Evolutionary conservation across 2,329 filamentous ascomycete genomes (phyloP).

Genomic region (Cytospora leucostoma): DNA sequence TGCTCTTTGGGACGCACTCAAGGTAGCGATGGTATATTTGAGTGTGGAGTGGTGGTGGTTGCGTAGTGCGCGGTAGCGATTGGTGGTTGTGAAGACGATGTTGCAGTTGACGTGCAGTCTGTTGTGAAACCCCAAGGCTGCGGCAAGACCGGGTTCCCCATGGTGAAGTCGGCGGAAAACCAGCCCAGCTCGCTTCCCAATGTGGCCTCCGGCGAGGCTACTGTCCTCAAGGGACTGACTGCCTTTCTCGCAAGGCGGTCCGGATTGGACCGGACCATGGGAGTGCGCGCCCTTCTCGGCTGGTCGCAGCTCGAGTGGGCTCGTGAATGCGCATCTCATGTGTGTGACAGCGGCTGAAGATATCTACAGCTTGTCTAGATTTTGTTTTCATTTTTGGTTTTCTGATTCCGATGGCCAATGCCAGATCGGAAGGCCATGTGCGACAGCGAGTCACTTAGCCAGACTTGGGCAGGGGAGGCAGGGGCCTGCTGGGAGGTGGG

Average conservation of each 20-base stretch:
- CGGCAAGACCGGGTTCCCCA: background rate
- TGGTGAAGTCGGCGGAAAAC: too few relatives aligned
- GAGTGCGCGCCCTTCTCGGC: conserved; percentile 6
- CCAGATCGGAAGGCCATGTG: background rate
- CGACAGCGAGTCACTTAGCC: conserved; percentile 42
- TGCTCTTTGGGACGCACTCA: conserved; percentile 21
- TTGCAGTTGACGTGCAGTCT: conserved; percentile 16
- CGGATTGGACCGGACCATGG: background rate
- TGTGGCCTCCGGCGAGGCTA: conserved; percentile 7
- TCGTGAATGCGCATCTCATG: conserved; percentile 8
- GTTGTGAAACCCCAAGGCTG: conserved; percentile 14
- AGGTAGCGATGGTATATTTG: conserved; percentile 2
- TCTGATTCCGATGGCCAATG: conserved; percentile 7
- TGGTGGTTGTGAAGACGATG: conserved; percentile 2
- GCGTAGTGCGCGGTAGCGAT: conserved; percentile 8
- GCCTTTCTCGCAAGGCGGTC: background rate
- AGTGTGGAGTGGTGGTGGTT: conserved; percentile 1
- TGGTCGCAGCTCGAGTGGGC: background rate
- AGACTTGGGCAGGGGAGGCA: conserved; percentile 65
- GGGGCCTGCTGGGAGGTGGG: conserved; percentile 64
- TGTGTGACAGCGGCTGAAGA: conserved; percentile 14
- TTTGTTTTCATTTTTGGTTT: background rate
- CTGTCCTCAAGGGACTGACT: background rate
- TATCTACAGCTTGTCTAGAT: conserved; percentile 8
- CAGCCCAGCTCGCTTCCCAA: background rate